Percentiles rank a stretch among this genome's conserved stretches.
These are phyloP conservation scores for Austroboletus niveus DNA, from an alignment of 1,284 basidiomycete genomes.

Conservation along the genomic window DNA sequence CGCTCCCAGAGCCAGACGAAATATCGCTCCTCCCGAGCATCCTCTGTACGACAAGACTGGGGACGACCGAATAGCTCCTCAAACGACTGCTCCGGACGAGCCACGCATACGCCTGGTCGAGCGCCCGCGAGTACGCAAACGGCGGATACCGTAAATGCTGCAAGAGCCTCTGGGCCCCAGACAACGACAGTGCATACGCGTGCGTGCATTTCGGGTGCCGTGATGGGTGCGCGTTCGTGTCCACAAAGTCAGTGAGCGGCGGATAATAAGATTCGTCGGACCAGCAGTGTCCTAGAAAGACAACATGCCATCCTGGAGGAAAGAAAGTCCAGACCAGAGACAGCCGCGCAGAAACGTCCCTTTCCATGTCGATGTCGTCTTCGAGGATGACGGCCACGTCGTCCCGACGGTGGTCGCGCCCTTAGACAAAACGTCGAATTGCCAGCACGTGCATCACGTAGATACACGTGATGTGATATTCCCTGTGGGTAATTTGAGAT, in stretches of 20 bases:
- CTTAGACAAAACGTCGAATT: constrained; percentile 46
- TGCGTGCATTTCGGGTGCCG: constrained; percentile 65
- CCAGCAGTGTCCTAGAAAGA: constrained; percentile 77
- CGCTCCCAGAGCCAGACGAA: constrained; percentile 47
- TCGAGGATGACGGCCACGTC: constrained; percentile 60
- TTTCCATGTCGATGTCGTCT: constrained; percentile 80
- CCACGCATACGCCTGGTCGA: constrained; percentile 74
- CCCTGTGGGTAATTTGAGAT: no score
- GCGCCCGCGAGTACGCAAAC: constrained; percentile 74
- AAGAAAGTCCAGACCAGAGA: constrained; percentile 52
- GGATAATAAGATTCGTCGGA: constrained; percentile 53
- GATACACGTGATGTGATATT: no score
- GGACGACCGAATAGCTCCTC: constrained; percentile 60
- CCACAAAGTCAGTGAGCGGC: constrained; percentile 23
- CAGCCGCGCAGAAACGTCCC: constrained; percentile 54
- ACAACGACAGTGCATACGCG: constrained; percentile 56
- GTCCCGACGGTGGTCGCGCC: constrained; percentile 19
- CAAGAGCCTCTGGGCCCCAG: constrained; percentile 54
- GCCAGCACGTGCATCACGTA: no score
- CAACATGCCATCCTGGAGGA: constrained; percentile 70
- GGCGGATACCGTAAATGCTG: constrained; percentile 55
- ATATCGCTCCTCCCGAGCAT: constrained; percentile 58
- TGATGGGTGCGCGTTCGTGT: constrained; percentile 49
- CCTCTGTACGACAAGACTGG: constrained; percentile 61
- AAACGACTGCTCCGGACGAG: constrained; percentile 55